A percentile compares a stretch with the other conserved stretches of the same genome.
Conservation (phyloP, 2,329 filamentous ascomycete species). For the Coniochaeta hoffmannii region DNA sequence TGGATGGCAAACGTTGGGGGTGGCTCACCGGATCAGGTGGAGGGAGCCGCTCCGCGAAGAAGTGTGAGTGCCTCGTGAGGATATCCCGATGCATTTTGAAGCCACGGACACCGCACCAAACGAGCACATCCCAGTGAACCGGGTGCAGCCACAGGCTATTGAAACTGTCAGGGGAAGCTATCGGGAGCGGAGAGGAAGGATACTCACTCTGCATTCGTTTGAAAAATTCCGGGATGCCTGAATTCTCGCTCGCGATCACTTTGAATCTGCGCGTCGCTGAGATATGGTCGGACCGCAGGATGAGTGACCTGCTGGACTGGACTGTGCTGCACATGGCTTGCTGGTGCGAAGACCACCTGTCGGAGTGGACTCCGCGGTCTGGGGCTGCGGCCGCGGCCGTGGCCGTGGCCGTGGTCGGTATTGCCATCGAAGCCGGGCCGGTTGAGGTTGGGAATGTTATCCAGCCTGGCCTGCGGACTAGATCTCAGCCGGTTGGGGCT, state of each 20-base stretch:
- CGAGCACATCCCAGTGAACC: constrained; percentile 12
- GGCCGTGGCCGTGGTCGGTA: too few relatives aligned
- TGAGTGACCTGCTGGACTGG: too few relatives aligned
- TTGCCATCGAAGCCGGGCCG: too few relatives aligned
- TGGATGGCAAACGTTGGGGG: too few relatives aligned
- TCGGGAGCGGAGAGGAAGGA: neutral
- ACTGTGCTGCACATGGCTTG: too few relatives aligned
- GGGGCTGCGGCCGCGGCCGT: neutral
- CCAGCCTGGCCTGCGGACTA: too few relatives aligned
- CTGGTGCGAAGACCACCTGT: too few relatives aligned
- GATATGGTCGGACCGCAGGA: too few relatives aligned
- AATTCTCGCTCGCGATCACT: neutral
- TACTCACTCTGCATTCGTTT: neutral
- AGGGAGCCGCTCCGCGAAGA: constrained; percentile 7
- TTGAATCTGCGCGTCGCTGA: neutral
- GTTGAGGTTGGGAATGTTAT: too few relatives aligned
- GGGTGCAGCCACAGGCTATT: constrained; percentile 9
- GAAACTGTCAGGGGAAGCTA: neutral
- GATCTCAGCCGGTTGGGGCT: too few relatives aligned
- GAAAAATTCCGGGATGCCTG: neutral
- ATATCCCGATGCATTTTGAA: constrained; percentile 14
- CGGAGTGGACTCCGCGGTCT: too few relatives aligned
- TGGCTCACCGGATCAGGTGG: constrained; percentile 7
- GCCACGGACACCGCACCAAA: constrained; percentile 5
- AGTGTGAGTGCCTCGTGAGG: constrained; percentile 10